Conservation (phyloP, 768 basidiomycete genomes). For the Russula brevipes region DNA sequence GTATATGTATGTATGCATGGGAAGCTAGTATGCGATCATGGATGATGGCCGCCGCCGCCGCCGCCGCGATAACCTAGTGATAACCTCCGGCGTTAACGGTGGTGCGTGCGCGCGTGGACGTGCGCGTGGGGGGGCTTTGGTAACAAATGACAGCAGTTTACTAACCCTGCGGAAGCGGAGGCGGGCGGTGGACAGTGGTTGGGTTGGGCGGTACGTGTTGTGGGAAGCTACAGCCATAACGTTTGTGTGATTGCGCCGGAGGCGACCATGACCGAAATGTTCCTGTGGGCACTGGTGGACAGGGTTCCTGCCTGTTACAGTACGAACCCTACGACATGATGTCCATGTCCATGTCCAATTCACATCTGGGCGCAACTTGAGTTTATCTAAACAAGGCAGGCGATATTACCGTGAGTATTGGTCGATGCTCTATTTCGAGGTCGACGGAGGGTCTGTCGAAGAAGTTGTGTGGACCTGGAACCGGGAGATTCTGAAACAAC, state of each 20-base stretch:
- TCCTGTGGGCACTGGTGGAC: not conserved
- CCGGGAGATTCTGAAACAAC: slow-evolving; percentile 14
- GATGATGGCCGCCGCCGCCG: too few relatives aligned
- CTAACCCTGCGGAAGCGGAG: slow-evolving; percentile 3
- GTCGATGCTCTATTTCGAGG: slow-evolving; percentile 10
- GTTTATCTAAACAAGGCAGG: slow-evolving; percentile 5
- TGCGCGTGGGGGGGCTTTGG: not conserved
- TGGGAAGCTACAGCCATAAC: not conserved
- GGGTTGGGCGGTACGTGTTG: not conserved
- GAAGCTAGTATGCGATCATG: too few relatives aligned
- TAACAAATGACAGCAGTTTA: not conserved
- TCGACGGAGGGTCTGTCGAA: not conserved
- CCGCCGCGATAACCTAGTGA: not conserved
- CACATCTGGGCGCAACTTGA: not conserved
- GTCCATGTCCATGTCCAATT: not conserved
- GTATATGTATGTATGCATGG: too few relatives aligned
- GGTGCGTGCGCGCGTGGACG: not conserved
- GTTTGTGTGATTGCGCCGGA: slow-evolving; percentile 8
- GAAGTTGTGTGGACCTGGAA: not conserved
- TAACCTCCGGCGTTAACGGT: not conserved
- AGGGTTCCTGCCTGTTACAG: not conserved
- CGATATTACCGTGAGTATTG: slow-evolving; percentile 20
- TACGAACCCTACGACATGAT: too few relatives aligned
- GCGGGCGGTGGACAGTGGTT: not conserved
- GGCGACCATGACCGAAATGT: too few relatives aligned